These are phyloP conservation scores for Populus hybrid DNA, from an alignment of 441 rosid species.

Conservation along the genomic window DNA sequence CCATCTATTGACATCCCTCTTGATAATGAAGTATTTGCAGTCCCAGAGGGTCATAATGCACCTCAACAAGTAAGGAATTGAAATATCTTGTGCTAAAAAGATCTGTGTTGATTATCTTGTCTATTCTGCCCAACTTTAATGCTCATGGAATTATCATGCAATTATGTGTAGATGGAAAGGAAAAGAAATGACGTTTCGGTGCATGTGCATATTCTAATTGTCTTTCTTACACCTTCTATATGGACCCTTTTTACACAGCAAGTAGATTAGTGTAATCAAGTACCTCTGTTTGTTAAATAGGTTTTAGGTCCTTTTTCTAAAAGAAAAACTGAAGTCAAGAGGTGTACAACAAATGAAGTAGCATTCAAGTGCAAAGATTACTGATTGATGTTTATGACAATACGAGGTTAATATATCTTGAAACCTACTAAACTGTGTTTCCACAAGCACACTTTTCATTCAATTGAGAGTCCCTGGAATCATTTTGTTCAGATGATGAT, in stretches of 20 bases:
- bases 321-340: not conserved
- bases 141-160: not conserved
- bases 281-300: not conserved
- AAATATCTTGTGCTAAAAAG: conserved; percentile 19
- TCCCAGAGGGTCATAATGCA: conserved; percentile 44
- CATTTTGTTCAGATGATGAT: too few species aligned
- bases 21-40: conserved; percentile 38
- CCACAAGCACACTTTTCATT: too few species aligned
- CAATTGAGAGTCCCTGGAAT: too few species aligned
- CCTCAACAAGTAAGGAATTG: conserved; percentile 44
- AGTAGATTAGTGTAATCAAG: not conserved
- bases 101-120: conserved; percentile 27
- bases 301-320: not conserved
- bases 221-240: not conserved
- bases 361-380: too few species aligned
- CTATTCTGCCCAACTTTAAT: conserved; percentile 38
- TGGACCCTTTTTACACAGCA: not conserved
- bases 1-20: conserved; percentile 46
- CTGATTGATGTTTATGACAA: too few species aligned
- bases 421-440: too few species aligned
- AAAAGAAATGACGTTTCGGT: not conserved
- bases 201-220: not conserved
- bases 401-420: too few species aligned
- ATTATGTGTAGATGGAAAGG: not conserved
- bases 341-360: too few species aligned